A percentile compares a stretch with the other conserved stretches of the same genome.
phyloP scores from a whole-genome alignment of 2,329 filamentous ascomycete genomes.

The Diaporthe sp. region DNA sequence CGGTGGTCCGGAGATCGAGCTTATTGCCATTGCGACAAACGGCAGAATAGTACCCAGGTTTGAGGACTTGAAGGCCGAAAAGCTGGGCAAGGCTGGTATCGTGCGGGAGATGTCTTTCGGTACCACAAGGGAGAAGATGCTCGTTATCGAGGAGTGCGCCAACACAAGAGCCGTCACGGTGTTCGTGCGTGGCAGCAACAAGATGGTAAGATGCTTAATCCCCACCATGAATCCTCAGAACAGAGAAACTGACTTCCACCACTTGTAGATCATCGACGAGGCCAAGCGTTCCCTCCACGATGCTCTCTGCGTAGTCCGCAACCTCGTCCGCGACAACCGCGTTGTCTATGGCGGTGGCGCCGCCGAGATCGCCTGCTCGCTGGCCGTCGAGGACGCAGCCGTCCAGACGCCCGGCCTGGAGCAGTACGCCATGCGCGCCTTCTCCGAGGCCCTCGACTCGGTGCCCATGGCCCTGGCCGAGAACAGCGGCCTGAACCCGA shows the following conservation, averaged over 20 bases:
- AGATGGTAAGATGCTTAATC: slow-evolving; percentile 80
- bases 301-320: slow-evolving; percentile 96
- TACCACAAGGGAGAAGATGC: slow-evolving; percentile 98
- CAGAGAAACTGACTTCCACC: slow-evolving; percentile 39
- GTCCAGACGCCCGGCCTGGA: slow-evolving; percentile 96
- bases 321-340: slow-evolving; percentile 94
- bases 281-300: slow-evolving; percentile 98
- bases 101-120: slow-evolving; percentile 97
- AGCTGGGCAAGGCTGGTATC: slow-evolving; percentile 90
- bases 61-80: slow-evolving; percentile 91
- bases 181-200: slow-evolving; percentile 98
- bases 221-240: slow-evolving; percentile 33
- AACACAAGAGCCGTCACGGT: slow-evolving; percentile 97
- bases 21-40: slow-evolving; percentile 98
- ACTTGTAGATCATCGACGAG: slow-evolving; percentile 91
- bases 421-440: slow-evolving; percentile 99
- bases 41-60: slow-evolving; percentile 97
- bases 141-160: slow-evolving; percentile 98
- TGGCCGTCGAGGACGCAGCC: slow-evolving; percentile 95
- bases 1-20: slow-evolving; percentile 95
- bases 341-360: slow-evolving; percentile 98
- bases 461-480: slow-evolving; percentile 97
- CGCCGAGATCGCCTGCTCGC: slow-evolving; percentile 95
- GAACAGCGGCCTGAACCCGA: slow-evolving; percentile 96
- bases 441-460: slow-evolving; percentile 92